phyloP scores from a whole-genome alignment of 805 yeast genomes.

The Ogataea saltuana region DNA sequence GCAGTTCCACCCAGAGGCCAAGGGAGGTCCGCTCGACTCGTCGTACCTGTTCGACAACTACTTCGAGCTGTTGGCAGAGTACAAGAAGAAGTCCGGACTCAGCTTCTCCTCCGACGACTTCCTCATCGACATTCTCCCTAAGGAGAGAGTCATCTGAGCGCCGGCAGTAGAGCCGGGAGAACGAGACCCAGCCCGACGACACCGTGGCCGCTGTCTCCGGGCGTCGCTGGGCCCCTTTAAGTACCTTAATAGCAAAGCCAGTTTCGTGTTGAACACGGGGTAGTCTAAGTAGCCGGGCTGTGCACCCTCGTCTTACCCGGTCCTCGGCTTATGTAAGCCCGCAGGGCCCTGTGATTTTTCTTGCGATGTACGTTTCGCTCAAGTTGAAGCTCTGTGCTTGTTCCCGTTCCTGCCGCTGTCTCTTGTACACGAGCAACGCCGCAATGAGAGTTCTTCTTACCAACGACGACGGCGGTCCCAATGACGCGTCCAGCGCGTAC shows the following conservation, averaged over 20 bases:
- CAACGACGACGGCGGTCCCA: constrained; percentile 95
- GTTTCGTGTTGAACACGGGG: no score
- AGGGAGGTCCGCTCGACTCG: constrained; percentile 97
- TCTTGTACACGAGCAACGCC: constrained; percentile 9
- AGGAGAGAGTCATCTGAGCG: constrained; percentile 55
- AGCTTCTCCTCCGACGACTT: constrained; percentile 45
- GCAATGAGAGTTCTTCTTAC: constrained; percentile 49
- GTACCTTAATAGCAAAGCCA: no score
- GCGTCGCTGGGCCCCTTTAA: no score
- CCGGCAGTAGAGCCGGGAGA: neutral
- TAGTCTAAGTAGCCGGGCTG: no score
- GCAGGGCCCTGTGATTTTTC: no score
- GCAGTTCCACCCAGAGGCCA: constrained; percentile 99
- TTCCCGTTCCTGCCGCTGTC: neutral
- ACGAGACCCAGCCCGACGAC: neutral
- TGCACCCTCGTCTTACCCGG: no score
- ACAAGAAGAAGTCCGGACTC: constrained; percentile 46
- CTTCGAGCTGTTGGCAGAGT: constrained; percentile 65
- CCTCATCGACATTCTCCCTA: constrained; percentile 63
- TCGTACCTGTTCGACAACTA: constrained; percentile 89
- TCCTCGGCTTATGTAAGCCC: no score
- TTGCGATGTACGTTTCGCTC: no score
- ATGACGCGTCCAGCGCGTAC: constrained; percentile 78
- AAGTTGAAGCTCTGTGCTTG: neutral
- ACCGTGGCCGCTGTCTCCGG: no score